These are phyloP conservation scores for Xerocomus nothofagi DNA, from an alignment of 1,284 basidiomycete species.

Conservation along the genomic window DNA sequence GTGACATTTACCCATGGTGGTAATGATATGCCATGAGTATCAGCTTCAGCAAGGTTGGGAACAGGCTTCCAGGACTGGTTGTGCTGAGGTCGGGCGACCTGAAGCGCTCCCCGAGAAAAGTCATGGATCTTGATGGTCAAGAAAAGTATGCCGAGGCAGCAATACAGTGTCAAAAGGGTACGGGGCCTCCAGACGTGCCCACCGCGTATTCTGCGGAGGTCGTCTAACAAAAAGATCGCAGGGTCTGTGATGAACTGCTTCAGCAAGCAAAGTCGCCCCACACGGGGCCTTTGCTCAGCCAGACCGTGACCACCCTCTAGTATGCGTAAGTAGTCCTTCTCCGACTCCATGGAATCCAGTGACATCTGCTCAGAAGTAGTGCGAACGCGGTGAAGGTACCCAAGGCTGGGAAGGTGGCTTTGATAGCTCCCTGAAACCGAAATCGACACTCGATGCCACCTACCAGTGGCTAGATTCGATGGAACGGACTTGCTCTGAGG, in stretches of 20 bases:
- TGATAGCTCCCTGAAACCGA: constrained; percentile 44
- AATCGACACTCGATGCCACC: constrained; percentile 26
- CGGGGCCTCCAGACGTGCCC: constrained; percentile 33
- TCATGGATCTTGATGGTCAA: constrained; percentile 32
- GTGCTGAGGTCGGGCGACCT: not conserved
- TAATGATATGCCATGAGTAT: not conserved
- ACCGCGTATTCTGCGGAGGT: constrained; percentile 21
- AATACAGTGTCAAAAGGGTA: constrained; percentile 42
- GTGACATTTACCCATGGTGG: constrained; percentile 28
- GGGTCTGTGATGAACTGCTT: constrained; percentile 27
- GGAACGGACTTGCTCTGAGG: constrained; percentile 31
- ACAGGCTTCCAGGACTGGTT: not conserved
- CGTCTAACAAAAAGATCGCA: constrained; percentile 24
- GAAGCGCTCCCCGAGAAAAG: constrained; percentile 6
- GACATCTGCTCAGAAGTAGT: constrained; percentile 28
- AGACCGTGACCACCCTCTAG: constrained; percentile 26
- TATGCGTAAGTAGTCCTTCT: constrained; percentile 14
- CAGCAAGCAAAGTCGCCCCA: constrained; percentile 17
- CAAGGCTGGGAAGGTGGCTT: constrained; percentile 44
- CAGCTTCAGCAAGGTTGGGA: not conserved
- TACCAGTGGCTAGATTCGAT: constrained; percentile 18
- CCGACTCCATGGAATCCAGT: constrained; percentile 3
- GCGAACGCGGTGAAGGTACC: constrained; percentile 43
- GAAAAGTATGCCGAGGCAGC: constrained; percentile 41
- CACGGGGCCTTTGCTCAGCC: constrained; percentile 15